Evolutionary conservation across 164 flowering plant species (phyloP).

Genomic region (Vitis amurensis): DNA sequence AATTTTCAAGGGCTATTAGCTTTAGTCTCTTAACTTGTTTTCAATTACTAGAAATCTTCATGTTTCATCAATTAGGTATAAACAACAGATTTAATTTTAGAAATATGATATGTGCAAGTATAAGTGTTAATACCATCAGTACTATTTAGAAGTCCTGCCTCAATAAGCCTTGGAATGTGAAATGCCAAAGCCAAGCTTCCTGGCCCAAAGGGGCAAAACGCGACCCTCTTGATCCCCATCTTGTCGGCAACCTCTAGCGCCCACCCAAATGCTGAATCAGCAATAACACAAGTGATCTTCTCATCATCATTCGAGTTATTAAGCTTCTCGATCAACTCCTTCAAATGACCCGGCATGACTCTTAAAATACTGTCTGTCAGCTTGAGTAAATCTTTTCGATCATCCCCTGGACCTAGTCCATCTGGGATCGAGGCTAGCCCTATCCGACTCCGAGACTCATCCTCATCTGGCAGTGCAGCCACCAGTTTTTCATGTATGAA

Average conservation of each 20-base stretch:
- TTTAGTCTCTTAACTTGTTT: no score
- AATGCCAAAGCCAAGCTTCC: constrained; percentile 4
- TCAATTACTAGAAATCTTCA: no score
- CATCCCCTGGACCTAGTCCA: constrained; percentile 12
- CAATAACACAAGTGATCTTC: constrained; percentile 19
- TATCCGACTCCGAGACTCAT: not conserved
- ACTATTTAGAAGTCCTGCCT: not conserved
- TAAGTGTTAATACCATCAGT: no score
- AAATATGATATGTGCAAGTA: no score
- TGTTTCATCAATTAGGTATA: no score
- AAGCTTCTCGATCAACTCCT: constrained; percentile 13
- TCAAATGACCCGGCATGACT: constrained; percentile 16
- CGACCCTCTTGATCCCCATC: constrained; percentile 22
- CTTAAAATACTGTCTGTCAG: not conserved
- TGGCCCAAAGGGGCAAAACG: not conserved
- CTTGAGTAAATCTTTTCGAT: not conserved
- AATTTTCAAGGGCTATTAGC: no score
- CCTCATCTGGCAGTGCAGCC: no score
- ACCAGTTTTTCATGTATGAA: not conserved
- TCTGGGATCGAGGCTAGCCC: constrained; percentile 18
- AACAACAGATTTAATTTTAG: no score
- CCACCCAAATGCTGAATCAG: not conserved
- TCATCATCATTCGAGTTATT: constrained; percentile 1
- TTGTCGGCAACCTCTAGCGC: constrained; percentile 16
- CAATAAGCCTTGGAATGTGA: constrained; percentile 23